phyloP scores from a whole-genome alignment of 192 early-diverging fungal genomes.

The Linnemannia hyalina region DNA sequence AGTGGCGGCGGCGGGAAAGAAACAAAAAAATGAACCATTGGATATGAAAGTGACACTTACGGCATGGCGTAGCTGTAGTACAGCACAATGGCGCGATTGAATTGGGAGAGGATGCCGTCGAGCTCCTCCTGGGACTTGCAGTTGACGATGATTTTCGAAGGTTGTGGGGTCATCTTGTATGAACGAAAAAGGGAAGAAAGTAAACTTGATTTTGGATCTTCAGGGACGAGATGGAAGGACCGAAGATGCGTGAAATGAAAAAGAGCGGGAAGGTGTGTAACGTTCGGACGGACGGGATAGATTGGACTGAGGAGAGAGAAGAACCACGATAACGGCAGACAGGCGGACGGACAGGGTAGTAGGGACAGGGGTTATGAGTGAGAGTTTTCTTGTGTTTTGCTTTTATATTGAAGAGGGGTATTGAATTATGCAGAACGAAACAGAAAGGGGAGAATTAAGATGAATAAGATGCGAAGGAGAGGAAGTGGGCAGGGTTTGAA shows the following conservation, averaged over 20 bases:
- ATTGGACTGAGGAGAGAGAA: background rate
- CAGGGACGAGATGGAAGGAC: background rate
- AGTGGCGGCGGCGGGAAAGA: background rate
- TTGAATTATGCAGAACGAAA: background rate
- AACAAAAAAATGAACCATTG: background rate
- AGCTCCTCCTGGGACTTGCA: constrained; percentile 44
- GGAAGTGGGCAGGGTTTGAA: background rate
- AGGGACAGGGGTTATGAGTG: background rate
- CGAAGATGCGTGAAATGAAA: background rate
- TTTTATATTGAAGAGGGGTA: background rate
- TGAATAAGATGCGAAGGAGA: background rate
- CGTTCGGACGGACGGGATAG: background rate
- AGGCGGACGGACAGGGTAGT: background rate
- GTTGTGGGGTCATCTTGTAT: constrained; percentile 20
- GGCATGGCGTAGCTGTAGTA: constrained; percentile 51
- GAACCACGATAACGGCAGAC: background rate
- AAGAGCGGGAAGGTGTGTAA: background rate
- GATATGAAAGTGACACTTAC: constrained; percentile 20
- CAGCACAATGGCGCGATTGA: constrained; percentile 22
- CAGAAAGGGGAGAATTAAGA: background rate
- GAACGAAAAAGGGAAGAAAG: no score
- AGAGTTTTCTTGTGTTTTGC: background rate
- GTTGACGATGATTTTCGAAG: constrained; percentile 21
- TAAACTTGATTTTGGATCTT: background rate
- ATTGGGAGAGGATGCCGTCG: constrained; percentile 18